A percentile compares a stretch with the other conserved stretches of the same genome.
Conservation (phyloP, 1,284 basidiomycete species). For the Ceratobasidium sp. region DNA sequence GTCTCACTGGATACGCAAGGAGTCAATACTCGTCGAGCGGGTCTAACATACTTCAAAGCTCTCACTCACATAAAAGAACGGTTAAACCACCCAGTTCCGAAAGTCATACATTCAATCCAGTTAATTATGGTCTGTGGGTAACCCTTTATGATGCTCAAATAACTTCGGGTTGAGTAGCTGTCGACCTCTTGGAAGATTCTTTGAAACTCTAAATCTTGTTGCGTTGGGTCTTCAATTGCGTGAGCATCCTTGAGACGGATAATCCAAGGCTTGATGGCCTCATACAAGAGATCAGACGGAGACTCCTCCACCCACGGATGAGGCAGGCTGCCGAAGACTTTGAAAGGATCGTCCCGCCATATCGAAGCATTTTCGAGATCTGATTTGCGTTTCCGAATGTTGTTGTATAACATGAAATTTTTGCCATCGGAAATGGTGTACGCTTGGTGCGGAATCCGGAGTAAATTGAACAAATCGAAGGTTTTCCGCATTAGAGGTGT, state of each 20-base stretch:
- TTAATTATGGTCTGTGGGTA: neutral
- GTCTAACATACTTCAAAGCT: no score
- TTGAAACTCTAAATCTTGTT: no score
- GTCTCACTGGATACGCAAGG: neutral
- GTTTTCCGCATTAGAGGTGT: neutral
- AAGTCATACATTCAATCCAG: slow-evolving; percentile 18
- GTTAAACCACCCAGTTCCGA: slow-evolving; percentile 14
- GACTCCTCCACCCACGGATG: neutral
- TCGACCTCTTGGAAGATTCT: neutral
- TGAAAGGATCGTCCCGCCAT: neutral
- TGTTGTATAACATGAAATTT: neutral
- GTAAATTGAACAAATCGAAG: neutral
- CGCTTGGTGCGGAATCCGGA: neutral
- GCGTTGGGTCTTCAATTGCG: neutral
- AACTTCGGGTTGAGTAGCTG: neutral
- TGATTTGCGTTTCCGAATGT: neutral
- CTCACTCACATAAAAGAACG: slow-evolving; percentile 16
- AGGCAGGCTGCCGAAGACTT: neutral
- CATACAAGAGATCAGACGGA: neutral
- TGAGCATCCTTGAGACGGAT: neutral
- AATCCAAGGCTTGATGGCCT: neutral
- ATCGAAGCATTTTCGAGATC: neutral
- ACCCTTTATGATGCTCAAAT: neutral
- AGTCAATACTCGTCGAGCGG: neutral
- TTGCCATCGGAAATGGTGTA: neutral